Evolutionary conservation across 163 green algal genomes (phyloP).

Genomic region (Scenedesmus sp.): DNA sequence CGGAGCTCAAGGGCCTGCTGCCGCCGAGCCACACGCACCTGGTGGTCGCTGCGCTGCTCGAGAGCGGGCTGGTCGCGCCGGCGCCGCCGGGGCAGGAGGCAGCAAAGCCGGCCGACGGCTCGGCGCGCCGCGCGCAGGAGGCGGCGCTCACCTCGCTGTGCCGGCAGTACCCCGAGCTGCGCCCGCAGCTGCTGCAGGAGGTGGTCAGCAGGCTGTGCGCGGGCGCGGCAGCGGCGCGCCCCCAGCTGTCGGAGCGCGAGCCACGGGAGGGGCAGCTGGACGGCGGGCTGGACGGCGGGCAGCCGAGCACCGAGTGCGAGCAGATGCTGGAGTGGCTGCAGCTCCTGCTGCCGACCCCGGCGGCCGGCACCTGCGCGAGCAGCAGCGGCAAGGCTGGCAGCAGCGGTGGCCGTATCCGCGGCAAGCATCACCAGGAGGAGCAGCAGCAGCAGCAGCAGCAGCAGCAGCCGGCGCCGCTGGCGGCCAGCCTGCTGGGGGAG

Average conservation of each 20-base stretch:
- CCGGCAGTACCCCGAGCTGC: neutral
- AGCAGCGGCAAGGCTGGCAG: neutral
- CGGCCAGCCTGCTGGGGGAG: neutral
- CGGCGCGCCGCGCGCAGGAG: neutral
- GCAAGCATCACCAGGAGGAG: neutral
- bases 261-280: too few relatives aligned
- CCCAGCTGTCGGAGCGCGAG: neutral
- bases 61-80: neutral
- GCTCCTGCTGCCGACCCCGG: neutral
- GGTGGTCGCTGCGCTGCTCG: constrained; percentile 21
- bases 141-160: neutral
- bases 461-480: neutral
- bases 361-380: neutral
- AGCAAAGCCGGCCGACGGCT: constrained; percentile 2
- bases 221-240: neutral
- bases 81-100: neutral
- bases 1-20: constrained; percentile 30
- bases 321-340: neutral
- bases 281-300: too few relatives aligned
- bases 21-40: constrained; percentile 31
- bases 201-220: constrained; percentile 17
- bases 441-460: neutral
- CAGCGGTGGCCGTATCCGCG: neutral
- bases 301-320: too few relatives aligned
- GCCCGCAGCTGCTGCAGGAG: constrained; percentile 1